phyloP scores from a whole-genome alignment of 805 yeast species.

The Metschnikowia colocasiae region DNA sequence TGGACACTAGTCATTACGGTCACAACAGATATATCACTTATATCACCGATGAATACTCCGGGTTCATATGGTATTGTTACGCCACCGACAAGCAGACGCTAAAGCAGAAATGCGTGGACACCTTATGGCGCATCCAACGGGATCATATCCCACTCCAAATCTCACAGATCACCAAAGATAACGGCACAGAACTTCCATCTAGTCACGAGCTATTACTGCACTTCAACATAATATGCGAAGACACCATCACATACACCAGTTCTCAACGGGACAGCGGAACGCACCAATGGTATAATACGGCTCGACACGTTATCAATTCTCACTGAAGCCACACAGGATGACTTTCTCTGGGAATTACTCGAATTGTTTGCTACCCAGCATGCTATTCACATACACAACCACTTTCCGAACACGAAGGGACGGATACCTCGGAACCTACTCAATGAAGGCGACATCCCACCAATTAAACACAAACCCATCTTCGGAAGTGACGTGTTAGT shows the following conservation, averaged over 20 bases:
- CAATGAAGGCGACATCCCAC: not conserved
- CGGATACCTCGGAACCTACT: not conserved
- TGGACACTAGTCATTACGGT: not conserved
- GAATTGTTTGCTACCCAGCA: not conserved
- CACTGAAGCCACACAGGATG: not conserved
- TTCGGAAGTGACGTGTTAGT: not conserved
- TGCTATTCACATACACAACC: not conserved
- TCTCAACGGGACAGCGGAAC: not conserved
- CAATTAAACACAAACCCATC: not conserved
- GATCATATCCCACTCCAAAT: not conserved
- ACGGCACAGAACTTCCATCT: not conserved
- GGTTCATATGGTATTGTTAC: not conserved
- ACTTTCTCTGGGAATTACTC: not conserved
- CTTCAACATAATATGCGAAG: not conserved
- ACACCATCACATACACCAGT: not conserved
- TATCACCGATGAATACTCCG: not conserved
- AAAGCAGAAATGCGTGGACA: not conserved
- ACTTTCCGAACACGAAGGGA: not conserved
- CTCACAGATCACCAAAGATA: not conserved
- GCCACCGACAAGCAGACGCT: not conserved
- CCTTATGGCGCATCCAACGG: not conserved
- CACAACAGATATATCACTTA: not conserved
- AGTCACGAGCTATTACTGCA: not conserved
- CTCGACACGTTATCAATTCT: not conserved
- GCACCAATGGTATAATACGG: not conserved